These are phyloP conservation scores for Daucus carota DNA, from an alignment of 129 eudicot species.

Conservation along the genomic window DH1_v3.0 NC_030383.2:6853501-6854000, in stretches of 20 bases:
- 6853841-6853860: too few relatives aligned
- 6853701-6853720: slow-evolving; percentile 61
- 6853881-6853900: too few relatives aligned
- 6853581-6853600: neutral
- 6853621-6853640: slow-evolving; percentile 4
- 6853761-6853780: slow-evolving; percentile 60
- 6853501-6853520: neutral
- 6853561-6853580: slow-evolving; percentile 5
- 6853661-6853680: slow-evolving; percentile 6
- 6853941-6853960: too few relatives aligned
- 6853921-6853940: too few relatives aligned
- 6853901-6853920: too few relatives aligned
- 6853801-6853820: too few relatives aligned
- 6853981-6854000: slow-evolving; percentile 86
- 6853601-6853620: neutral
- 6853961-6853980: too few relatives aligned
- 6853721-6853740: slow-evolving; percentile 78
- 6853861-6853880: too few relatives aligned
- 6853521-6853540: neutral
- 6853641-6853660: neutral
- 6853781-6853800: slow-evolving; percentile 51
- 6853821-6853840: too few relatives aligned
- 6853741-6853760: slow-evolving; percentile 34
- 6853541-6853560: neutral
- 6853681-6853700: slow-evolving; percentile 30